Evolutionary conservation across 2,329 filamentous ascomycete species (phyloP).

Genomic region (Clonostachys sp.): DNA sequence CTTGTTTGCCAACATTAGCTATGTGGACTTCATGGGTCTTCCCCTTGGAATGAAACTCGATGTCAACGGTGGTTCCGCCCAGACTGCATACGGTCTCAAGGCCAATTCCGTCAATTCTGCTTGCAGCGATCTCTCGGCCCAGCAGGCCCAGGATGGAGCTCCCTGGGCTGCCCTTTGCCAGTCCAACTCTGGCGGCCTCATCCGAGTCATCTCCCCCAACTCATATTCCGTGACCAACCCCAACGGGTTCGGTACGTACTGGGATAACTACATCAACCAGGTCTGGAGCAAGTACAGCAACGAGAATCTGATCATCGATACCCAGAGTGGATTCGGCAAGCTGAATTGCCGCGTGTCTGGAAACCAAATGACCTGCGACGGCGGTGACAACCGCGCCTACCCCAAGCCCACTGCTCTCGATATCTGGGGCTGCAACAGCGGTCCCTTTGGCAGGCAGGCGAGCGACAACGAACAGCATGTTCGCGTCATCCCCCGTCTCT

Average conservation of each 20-base stretch:
- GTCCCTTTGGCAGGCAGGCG: conserved; percentile 45
- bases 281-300: conserved; percentile 46
- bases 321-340: conserved; percentile 46
- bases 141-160: conserved; percentile 37
- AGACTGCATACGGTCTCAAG: conserved; percentile 38
- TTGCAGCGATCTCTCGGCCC: conserved; percentile 28
- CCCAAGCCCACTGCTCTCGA: conserved; percentile 39
- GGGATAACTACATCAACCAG: conserved; percentile 39
- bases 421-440: conserved; percentile 49
- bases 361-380: conserved; percentile 32
- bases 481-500: conserved; percentile 67
- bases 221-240: conserved; percentile 36
- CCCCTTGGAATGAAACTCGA: conserved; percentile 55
- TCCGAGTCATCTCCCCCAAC: conserved; percentile 51
- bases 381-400: conserved; percentile 29
- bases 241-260: conserved; percentile 45
- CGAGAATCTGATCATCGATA: conserved; percentile 43
- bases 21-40: conserved; percentile 70
- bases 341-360: conserved; percentile 34
- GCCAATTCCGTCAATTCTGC: conserved; percentile 27
- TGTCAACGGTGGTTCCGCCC: conserved; percentile 35
- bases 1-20: conserved; percentile 65
- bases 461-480: conserved; percentile 41
- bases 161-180: conserved; percentile 50
- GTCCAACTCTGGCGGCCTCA: conserved; percentile 26